phyloP scores from a whole-genome alignment of 108 stramenopile genomes.

The Mayamaea pseudoterrestris region DNA sequence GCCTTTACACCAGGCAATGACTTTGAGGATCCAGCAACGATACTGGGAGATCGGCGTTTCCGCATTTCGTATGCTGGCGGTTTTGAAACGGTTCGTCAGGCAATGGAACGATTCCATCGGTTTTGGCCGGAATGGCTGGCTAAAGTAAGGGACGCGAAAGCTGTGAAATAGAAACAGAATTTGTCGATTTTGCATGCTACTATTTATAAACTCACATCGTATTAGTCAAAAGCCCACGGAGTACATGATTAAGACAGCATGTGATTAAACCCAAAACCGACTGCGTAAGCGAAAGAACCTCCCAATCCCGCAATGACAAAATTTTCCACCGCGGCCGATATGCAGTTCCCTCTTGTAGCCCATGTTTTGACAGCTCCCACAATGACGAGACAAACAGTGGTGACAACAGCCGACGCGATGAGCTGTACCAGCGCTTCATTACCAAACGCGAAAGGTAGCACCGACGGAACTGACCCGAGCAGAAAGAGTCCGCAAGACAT shows the following conservation, averaged over 20 bases:
- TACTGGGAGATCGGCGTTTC: conserved; percentile 65
- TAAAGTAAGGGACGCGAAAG: conserved; percentile 21
- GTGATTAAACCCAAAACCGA: too few species aligned
- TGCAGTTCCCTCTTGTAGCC: conserved; percentile 49
- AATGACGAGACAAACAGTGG: conserved; percentile 25
- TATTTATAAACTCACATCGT: too few species aligned
- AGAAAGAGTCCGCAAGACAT: conserved; percentile 40
- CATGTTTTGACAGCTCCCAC: conserved; percentile 64
- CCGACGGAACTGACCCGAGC: conserved; percentile 44
- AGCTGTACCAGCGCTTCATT: conserved; percentile 25
- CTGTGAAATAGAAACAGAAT: background rate
- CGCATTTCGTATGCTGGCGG: conserved; percentile 82
- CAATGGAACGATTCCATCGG: conserved; percentile 49
- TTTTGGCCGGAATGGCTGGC: conserved; percentile 57
- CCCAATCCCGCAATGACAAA: conserved; percentile 53
- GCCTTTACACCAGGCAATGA: conserved; percentile 88
- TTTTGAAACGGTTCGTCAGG: conserved; percentile 36
- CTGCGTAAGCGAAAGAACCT: conserved; percentile 48
- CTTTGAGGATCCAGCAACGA: conserved; percentile 73
- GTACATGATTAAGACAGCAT: too few species aligned
- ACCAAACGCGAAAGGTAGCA: conserved; percentile 45
- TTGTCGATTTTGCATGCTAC: too few species aligned
- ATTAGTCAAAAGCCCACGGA: too few species aligned
- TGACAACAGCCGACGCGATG: conserved; percentile 28
- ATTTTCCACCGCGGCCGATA: conserved; percentile 54